phyloP scores from a whole-genome alignment of 352 stramenopile species.

The Aphanomyces astaci region DNA sequence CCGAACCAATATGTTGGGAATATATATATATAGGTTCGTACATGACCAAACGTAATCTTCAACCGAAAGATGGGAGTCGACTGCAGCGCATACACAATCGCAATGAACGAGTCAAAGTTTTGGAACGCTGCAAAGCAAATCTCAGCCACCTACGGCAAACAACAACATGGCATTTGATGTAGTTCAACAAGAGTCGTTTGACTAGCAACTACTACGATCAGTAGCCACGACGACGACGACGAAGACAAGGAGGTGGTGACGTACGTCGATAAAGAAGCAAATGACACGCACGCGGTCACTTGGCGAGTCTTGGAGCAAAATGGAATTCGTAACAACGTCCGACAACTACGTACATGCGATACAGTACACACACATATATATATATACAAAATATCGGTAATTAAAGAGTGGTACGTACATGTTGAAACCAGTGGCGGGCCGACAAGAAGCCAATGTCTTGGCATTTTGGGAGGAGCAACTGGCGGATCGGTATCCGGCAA shows the following conservation, averaged over 20 bases:
- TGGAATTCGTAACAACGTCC: slow-evolving; percentile 72
- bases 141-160: slow-evolving; percentile 45
- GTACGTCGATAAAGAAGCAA: slow-evolving; percentile 68
- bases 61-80: slow-evolving; percentile 81
- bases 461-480: background rate
- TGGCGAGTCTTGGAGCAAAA: slow-evolving; percentile 57
- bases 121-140: slow-evolving; percentile 50
- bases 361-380: background rate
- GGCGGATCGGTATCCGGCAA: slow-evolving; percentile 59
- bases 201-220: too few relatives aligned
- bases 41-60: slow-evolving; percentile 59
- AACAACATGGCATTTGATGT: background rate
- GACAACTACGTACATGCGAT: slow-evolving; percentile 39
- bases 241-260: background rate
- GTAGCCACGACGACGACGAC: too few relatives aligned
- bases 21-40: too few relatives aligned
- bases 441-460: slow-evolving; percentile 49
- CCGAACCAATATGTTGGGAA: too few relatives aligned
- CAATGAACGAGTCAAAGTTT: slow-evolving; percentile 77
- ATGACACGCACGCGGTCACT: slow-evolving; percentile 65
- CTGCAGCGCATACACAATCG: slow-evolving; percentile 78
- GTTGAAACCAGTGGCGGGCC: slow-evolving; percentile 76
- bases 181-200: too few relatives aligned
- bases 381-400: too few relatives aligned
- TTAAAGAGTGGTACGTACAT: too few relatives aligned